Evolutionary conservation across 1,284 basidiomycete species (phyloP).

Genomic region (Cryptococcus sp.): DNA sequence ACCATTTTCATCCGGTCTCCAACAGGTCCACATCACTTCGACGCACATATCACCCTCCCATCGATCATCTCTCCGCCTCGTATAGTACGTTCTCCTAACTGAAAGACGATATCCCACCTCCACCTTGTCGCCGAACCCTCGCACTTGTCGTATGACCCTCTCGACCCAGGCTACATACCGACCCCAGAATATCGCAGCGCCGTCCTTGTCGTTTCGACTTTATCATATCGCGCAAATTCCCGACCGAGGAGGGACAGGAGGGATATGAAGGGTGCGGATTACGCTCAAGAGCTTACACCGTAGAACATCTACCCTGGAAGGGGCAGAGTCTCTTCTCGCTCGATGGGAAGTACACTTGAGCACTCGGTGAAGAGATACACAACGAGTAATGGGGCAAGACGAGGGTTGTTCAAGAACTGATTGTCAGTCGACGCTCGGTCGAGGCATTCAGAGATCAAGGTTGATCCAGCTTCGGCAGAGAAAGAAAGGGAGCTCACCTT

Average conservation of each 20-base stretch:
- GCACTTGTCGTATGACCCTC: not conserved
- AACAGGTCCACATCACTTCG: not conserved
- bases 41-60: not conserved
- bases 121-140: not conserved
- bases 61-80: not conserved
- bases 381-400: not conserved
- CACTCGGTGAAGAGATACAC: no score
- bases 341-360: not conserved
- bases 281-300: conserved; percentile 4
- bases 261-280: conserved; percentile 2
- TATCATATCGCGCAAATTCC: not conserved
- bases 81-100: not conserved
- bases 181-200: conserved; percentile 1
- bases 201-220: conserved; percentile 1
- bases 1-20: not conserved
- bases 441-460: no score
- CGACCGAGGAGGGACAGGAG: not conserved
- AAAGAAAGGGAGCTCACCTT: conserved; percentile 1
- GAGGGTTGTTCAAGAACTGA: conserved; percentile 4
- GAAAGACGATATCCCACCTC: not conserved
- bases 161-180: not conserved
- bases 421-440: no score
- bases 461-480: not conserved
- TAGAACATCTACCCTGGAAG: not conserved
- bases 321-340: conserved; percentile 1